These are phyloP conservation scores for Senecio squalidus DNA, from an alignment of 140 eudicot species.

Conservation along the genomic window DNA sequence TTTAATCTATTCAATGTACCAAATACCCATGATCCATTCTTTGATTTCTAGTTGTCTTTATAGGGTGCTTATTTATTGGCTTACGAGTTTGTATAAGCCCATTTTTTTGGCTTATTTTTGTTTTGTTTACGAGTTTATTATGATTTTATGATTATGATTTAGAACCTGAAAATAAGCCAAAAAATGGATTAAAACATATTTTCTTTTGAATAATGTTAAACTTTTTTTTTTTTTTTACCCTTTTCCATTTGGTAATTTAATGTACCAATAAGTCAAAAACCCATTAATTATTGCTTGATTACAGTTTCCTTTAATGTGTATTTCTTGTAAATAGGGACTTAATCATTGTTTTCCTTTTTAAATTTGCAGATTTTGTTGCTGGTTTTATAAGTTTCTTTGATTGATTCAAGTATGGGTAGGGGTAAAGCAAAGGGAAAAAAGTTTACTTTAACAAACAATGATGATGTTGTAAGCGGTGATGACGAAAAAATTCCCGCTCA, in stretches of 20 bases:
- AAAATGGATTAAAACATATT: too few relatives aligned
- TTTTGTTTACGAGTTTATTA: too few relatives aligned
- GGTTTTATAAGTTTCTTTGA: slow-evolving; percentile 28
- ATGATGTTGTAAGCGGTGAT: slow-evolving; percentile 65
- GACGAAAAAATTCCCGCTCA: slow-evolving; percentile 71
- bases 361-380: slow-evolving; percentile 25
- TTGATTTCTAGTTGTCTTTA: not conserved
- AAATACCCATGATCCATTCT: not conserved
- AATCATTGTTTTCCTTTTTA: not conserved
- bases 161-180: too few relatives aligned
- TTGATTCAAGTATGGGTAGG: slow-evolving; percentile 50
- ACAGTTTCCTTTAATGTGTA: not conserved
- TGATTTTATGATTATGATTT: too few relatives aligned
- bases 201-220: not conserved
- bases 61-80: too few relatives aligned
- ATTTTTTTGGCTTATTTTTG: too few relatives aligned
- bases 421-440: slow-evolving; percentile 78
- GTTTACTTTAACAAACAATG: slow-evolving; percentile 43
- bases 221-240: slow-evolving; percentile 19
- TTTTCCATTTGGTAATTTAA: not conserved
- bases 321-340: not conserved
- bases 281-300: slow-evolving; percentile 13
- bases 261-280: slow-evolving; percentile 12
- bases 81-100: too few relatives aligned
- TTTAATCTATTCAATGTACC: not conserved